Conservation (phyloP, 495 filamentous ascomycete species). For the Apodospora peruviana region DNA sequence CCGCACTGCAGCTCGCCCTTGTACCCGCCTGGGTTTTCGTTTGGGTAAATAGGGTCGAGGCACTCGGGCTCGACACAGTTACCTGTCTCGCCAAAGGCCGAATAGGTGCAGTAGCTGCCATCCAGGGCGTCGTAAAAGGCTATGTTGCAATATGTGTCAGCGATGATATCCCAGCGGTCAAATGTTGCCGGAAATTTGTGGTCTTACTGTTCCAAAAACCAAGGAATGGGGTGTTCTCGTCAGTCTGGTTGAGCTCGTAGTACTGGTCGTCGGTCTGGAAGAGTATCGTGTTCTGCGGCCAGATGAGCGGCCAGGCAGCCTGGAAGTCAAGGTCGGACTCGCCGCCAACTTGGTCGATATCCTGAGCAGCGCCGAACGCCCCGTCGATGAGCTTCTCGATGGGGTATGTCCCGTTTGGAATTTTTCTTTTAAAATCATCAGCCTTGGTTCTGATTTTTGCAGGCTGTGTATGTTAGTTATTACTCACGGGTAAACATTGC, state of each 20-base stretch:
- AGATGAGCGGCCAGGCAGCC: conserved; percentile 34
- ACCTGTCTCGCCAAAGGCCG: conserved; percentile 30
- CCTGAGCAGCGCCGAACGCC: conserved; percentile 16
- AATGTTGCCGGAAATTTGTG: too few species aligned
- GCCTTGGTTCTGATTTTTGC: too few species aligned
- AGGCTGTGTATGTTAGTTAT: too few species aligned
- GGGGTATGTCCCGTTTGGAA: conserved; percentile 22
- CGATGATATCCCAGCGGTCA: too few species aligned
- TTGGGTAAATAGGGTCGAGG: conserved; percentile 46
- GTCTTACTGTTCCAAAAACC: conserved; percentile 46
- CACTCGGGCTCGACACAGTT: conserved; percentile 16
- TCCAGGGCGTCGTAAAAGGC: conserved; percentile 44
- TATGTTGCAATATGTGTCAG: too few species aligned
- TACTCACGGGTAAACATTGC: conserved; percentile 30
- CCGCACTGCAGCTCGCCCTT: conserved; percentile 49
- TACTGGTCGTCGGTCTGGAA: conserved; percentile 51
- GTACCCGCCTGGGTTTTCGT: conserved; percentile 32
- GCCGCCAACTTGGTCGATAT: conserved; percentile 17
- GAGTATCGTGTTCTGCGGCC: conserved; percentile 52
- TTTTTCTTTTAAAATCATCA: too few species aligned
- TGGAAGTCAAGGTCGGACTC: conserved; percentile 27
- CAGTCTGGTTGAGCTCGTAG: conserved; percentile 21
- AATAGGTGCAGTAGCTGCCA: conserved; percentile 49
- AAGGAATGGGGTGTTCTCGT: conserved; percentile 6
- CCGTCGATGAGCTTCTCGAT: conserved; percentile 24